A percentile compares a stretch with the other conserved stretches of the same genome.
Conservation (phyloP, 306 rosid species). For the Rosa persica region DNA sequence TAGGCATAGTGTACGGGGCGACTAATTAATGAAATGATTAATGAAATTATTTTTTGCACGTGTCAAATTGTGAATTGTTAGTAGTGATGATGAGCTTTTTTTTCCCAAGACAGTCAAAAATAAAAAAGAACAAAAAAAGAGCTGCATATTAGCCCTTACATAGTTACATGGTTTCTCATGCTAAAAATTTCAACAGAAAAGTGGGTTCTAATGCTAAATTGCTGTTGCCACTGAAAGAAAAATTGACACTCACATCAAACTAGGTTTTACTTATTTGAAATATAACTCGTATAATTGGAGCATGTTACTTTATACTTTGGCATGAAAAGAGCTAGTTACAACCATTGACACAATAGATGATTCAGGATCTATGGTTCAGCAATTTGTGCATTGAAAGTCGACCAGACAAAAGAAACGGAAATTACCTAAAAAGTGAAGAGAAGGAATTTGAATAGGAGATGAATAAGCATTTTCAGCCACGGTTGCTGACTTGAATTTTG, state of each 20-base stretch:
- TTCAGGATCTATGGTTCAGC: background rate
- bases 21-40: background rate
- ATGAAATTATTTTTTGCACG: no score
- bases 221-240: background rate
- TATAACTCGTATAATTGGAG: background rate
- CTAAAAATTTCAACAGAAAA: background rate
- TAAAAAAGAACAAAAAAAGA: no score
- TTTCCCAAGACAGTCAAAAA: background rate
- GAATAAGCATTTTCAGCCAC: slow-evolving; percentile 63
- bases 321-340: background rate
- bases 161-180: background rate
- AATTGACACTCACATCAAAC: background rate
- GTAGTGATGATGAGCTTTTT: background rate
- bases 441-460: slow-evolving; percentile 46
- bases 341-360: background rate
- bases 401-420: background rate
- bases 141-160: no score
- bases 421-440: slow-evolving; percentile 86
- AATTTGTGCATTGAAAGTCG: background rate
- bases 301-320: background rate
- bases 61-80: background rate
- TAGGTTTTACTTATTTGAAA: background rate
- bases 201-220: background rate
- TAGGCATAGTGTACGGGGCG: background rate
- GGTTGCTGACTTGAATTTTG: slow-evolving; percentile 44